These are phyloP conservation scores for Fusarium subglutinans DNA, from an alignment of 2,329 filamentous ascomycete genomes.

Conservation along the genomic window DNA sequence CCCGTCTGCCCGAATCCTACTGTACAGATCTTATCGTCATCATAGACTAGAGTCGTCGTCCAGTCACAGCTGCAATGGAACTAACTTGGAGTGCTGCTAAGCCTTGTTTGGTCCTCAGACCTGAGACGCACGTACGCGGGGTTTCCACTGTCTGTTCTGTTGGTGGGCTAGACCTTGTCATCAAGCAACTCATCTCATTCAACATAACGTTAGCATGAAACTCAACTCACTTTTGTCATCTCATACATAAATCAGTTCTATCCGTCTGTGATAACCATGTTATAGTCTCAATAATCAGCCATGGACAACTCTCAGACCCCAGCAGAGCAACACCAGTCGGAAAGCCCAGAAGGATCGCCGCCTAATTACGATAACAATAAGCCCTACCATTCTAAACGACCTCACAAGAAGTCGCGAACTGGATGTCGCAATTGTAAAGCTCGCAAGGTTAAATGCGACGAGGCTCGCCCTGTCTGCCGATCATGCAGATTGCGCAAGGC, in stretches of 20 bases:
- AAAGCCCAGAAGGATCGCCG: slow-evolving; percentile 21
- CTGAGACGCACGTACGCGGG: slow-evolving; percentile 10
- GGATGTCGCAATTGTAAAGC: slow-evolving; percentile 65
- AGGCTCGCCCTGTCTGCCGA: slow-evolving; percentile 59
- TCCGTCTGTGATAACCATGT: background rate
- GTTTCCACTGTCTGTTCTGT: slow-evolving; percentile 12
- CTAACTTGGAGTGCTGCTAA: slow-evolving; percentile 5
- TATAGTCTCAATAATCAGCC: background rate
- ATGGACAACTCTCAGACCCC: slow-evolving; percentile 14
- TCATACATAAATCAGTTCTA: background rate
- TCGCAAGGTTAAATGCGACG: slow-evolving; percentile 57
- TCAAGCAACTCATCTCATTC: background rate
- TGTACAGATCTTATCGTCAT: slow-evolving; percentile 11
- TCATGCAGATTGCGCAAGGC: slow-evolving; percentile 59
- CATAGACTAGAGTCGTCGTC: slow-evolving; percentile 23
- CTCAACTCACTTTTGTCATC: background rate
- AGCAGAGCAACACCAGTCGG: slow-evolving; percentile 7
- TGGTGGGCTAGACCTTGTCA: slow-evolving; percentile 10
- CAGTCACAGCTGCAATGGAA: slow-evolving; percentile 18
- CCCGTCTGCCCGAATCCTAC: background rate
- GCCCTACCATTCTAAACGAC: slow-evolving; percentile 57
- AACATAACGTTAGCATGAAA: background rate
- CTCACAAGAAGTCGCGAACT: slow-evolving; percentile 64
- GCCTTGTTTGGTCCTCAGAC: slow-evolving; percentile 21
- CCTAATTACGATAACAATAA: slow-evolving; percentile 21